Conservation (phyloP, 176 grass and related monocot genomes). For the Ananas comosus region DNA sequence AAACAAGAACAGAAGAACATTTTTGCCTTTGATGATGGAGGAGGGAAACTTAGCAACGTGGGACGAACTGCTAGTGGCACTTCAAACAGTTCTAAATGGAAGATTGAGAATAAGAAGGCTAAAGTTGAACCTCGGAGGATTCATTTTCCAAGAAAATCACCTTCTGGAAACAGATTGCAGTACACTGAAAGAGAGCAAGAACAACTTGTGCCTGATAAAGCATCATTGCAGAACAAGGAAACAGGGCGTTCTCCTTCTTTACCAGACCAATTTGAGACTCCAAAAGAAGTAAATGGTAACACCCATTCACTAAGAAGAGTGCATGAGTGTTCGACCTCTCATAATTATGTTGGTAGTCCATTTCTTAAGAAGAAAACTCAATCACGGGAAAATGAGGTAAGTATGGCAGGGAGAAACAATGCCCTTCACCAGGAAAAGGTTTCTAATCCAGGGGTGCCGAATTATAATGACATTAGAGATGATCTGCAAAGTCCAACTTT, state of each 20-base stretch:
- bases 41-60: slow-evolving; percentile 27
- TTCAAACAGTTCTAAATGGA: slow-evolving; percentile 36
- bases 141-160: slow-evolving; percentile 29
- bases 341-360: slow-evolving; percentile 22
- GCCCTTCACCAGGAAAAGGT: slow-evolving; percentile 20
- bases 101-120: slow-evolving; percentile 16
- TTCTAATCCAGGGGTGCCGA: slow-evolving; percentile 30
- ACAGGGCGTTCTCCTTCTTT: slow-evolving; percentile 14
- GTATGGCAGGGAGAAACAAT: slow-evolving; percentile 32
- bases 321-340: slow-evolving; percentile 10
- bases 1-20: slow-evolving; percentile 31
- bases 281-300: slow-evolving; percentile 27
- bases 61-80: slow-evolving; percentile 24
- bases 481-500: slow-evolving; percentile 60
- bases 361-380: slow-evolving; percentile 29
- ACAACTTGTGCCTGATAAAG: slow-evolving; percentile 28
- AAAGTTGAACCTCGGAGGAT: slow-evolving; percentile 26
- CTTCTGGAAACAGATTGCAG: slow-evolving; percentile 15
- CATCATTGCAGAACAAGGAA: slow-evolving; percentile 30
- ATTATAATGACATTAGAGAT: slow-evolving; percentile 25
- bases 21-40: slow-evolving; percentile 40
- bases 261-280: slow-evolving; percentile 2
- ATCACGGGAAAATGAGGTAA: slow-evolving; percentile 27
- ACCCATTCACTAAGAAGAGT: slow-evolving; percentile 22
- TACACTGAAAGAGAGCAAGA: slow-evolving; percentile 30